Conservation (phyloP, 2,329 filamentous ascomycete genomes). For the Microdochium bolleyi region DNA sequence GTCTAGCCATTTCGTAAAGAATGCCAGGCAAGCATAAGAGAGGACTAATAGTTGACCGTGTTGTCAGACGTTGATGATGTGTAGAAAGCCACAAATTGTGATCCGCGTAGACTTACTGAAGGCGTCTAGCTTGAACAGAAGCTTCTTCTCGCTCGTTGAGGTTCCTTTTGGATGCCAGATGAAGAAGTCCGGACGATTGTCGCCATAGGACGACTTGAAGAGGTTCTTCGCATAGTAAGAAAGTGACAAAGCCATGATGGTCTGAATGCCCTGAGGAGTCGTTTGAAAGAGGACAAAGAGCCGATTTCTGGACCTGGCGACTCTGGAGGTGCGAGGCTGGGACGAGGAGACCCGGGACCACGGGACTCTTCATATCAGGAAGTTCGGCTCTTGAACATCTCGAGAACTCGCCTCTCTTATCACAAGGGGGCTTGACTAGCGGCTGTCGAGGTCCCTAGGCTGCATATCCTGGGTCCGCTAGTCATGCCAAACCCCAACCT, state of each 20-base stretch:
- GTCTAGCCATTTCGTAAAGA: constrained; percentile 19
- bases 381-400: neutral
- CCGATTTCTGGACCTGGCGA: neutral
- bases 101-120: constrained; percentile 7
- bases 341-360: neutral
- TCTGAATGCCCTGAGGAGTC: neutral
- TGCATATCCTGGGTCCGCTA: neutral
- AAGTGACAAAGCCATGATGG: constrained; percentile 6
- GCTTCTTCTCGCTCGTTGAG: constrained; percentile 13
- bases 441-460: neutral
- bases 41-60: constrained; percentile 6
- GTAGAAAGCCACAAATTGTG: neutral
- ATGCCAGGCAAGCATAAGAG: constrained; percentile 15
- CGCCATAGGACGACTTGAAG: constrained; percentile 19
- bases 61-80: neutral
- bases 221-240: constrained; percentile 11
- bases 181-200: constrained; percentile 13
- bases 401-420: neutral
- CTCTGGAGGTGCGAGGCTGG: neutral
- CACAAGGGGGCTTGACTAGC: neutral
- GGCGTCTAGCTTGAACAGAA: constrained; percentile 20
- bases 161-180: constrained; percentile 17
- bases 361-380: neutral
- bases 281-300: neutral
- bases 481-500: neutral